Evolutionary conservation across 2,329 filamentous ascomycete genomes (phyloP).

Genomic region (Alternaria dauci): DNA sequence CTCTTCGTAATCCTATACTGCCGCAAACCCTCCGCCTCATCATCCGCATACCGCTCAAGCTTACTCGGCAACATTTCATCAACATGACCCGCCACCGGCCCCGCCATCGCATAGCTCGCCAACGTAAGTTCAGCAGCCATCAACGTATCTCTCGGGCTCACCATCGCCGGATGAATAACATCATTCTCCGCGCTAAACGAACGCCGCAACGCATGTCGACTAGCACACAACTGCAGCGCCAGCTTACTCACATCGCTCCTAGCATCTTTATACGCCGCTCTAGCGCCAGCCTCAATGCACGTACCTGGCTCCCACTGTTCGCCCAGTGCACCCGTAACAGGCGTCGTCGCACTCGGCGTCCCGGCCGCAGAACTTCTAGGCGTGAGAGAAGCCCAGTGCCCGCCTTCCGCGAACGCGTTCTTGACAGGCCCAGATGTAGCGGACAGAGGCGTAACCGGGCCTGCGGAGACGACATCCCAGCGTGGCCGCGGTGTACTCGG

Average conservation of each 20-base stretch:
- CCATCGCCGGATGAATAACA: slow-evolving; percentile 18
- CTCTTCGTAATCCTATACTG: slow-evolving; percentile 15
- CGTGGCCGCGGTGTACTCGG: slow-evolving; percentile 21
- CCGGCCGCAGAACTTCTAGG: slow-evolving; percentile 6
- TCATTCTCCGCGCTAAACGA: slow-evolving; percentile 3
- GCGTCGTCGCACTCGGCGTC: background rate
- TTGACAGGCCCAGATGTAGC: slow-evolving; percentile 14
- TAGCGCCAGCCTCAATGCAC: slow-evolving; percentile 7
- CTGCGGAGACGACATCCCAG: slow-evolving; percentile 23
- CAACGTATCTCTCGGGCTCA: slow-evolving; percentile 9
- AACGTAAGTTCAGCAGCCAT: slow-evolving; percentile 11
- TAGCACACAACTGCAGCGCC: slow-evolving; percentile 19
- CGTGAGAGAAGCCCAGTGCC: slow-evolving; percentile 26
- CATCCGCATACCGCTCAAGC: slow-evolving; percentile 5
- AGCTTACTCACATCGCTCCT: slow-evolving; percentile 2
- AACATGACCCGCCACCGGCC: background rate
- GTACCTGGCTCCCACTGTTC: background rate
- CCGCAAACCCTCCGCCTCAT: background rate
- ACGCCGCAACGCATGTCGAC: slow-evolving; percentile 4
- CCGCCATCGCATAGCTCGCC: background rate
- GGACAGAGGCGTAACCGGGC: slow-evolving; percentile 25
- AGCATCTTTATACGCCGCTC: slow-evolving; percentile 10
- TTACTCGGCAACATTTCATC: background rate
- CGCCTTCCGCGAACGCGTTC: slow-evolving; percentile 30
- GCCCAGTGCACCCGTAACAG: background rate